Base-by-base conservation (phyloP, 371 early-diverging fungal genomes). In the Mucor circinelloides region DNA sequence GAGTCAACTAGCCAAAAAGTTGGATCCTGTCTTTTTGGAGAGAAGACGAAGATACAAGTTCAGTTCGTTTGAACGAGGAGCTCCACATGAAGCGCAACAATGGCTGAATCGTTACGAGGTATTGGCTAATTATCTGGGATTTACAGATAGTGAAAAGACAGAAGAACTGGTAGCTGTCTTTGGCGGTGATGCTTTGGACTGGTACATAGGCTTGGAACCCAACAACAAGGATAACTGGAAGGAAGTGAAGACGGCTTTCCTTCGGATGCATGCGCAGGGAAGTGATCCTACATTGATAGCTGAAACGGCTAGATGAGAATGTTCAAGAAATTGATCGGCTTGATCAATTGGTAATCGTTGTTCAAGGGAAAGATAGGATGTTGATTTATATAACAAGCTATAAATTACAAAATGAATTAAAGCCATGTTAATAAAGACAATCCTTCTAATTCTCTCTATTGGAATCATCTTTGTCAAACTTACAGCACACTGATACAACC, bases 21-120 rank as follows among this genome's bases (percentile, higher is more conserved):
- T 40, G 40, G 40, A 40, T 40, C 40, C 40, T 40, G 40, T 40
- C 40, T 40, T 40, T 40, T 40, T 40, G 40, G 57, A 57, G 31
- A 23, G 57, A 32, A 31, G 34, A 34, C 9, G 31, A 34, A 13
- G 57, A 34, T 3, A 13, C 30, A 57, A 57, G 21, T 57, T 57
- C 12, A 10, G 15, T 19, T 6, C 9, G 10, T 56, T 56, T 31
- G 32, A 32, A 28, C 7, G 28, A 31, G 60, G 60, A 9, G 13
- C 60, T 0, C 25, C 30, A 28, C 17, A 12, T 28, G 42, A 12
- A 3, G 60, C 44, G 9, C 46, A 60, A 44, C 60, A 60, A 42
- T 60, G 60, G 60, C 17, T 60, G 23, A 40, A 60, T 9, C 40
- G 17, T 3, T 60, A 60, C 17, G 60, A 60, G 19, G 19, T n/a